A percentile compares a stretch with the other conserved stretches of the same genome.
Conservation (phyloP, 768 basidiomycete genomes). For the Auricularia sp. region DNA sequence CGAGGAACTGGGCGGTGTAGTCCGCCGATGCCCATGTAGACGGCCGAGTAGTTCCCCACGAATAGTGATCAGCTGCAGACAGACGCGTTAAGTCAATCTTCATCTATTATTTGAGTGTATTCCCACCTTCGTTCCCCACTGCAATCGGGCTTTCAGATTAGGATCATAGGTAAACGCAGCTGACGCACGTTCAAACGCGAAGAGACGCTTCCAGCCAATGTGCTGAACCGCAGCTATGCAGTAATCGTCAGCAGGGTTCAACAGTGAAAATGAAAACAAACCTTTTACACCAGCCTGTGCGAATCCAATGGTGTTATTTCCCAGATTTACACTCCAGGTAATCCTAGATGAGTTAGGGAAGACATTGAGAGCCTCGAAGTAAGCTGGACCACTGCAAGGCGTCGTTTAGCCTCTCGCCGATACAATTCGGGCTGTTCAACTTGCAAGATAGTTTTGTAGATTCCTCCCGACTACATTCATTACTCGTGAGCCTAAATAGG, state of each 20-base stretch:
- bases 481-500: not conserved
- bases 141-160: not conserved
- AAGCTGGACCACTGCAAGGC: conserved; percentile 16
- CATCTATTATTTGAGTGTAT: too few species aligned
- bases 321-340: conserved; percentile 22
- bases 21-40: conserved; percentile 15
- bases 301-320: conserved; percentile 20
- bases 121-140: not conserved
- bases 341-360: conserved; percentile 18
- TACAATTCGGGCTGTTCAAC: not conserved
- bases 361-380: conserved; percentile 18
- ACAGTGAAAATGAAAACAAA: not conserved
- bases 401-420: not conserved
- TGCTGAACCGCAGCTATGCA: conserved; percentile 16
- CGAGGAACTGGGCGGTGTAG: conserved; percentile 18
- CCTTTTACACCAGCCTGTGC: conserved; percentile 11
- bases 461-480: conserved; percentile 16
- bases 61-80: conserved; percentile 18
- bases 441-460: conserved; percentile 21
- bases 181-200: conserved; percentile 19
- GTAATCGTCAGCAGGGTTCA: conserved; percentile 6
- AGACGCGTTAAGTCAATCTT: too few species aligned
- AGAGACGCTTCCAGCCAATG: conserved; percentile 18
- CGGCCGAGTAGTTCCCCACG: conserved; percentile 12
- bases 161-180: not conserved